Evolutionary conservation across 2,329 filamentous ascomycete species (phyloP), one percentile per base, ranked within the genome.

Genomic region (Paecilomyces sp.): DNA sequence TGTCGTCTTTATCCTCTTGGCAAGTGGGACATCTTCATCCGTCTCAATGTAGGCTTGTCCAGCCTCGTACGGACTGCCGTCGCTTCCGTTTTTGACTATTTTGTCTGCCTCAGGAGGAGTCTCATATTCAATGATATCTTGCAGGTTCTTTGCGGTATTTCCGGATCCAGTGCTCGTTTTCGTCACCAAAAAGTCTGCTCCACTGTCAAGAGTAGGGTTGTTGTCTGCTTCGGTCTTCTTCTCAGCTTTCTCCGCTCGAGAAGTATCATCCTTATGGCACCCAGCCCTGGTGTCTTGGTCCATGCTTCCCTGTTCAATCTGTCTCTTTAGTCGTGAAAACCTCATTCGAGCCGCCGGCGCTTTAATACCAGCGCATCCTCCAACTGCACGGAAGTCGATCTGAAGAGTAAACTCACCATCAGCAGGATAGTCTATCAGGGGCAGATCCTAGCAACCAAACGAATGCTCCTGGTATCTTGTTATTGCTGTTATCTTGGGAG

Each of bases 381-480:
- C 74, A 3, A 78, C 72, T 13, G 69, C 70, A 28, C 66, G 63
- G 66, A 73, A 79, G 59, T 80, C 70, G 54, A 80, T 74, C 78
- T 74, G 56, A 30, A 3, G 28, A 47, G 3, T 24, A 15, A 33
- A 22, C 30, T 57, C 24, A 56, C 18, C 30, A 2, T 57, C 18
- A n/a, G 22, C 30, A 53, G 11, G 12, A 6, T 24, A 53, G 13
- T 12, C 6, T 13, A 30, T 3, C 51, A 53, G 18, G 15, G 25
- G n/a, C 5, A n/a, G n/a, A 53, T 9, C 18, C 22, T 3, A 53
- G 31, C 8, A 53, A 15, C 36, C 8, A 18, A 8, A 18, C 2
- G n/a, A 18, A 8, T 47, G 22, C n/a, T 53, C 24, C 15, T 18
- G 13, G 18, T 3, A 12, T 53, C 25, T 12, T 25, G 18, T 53